These are phyloP conservation scores for Globisporangium parvum DNA, from an alignment of 352 stramenopile species.

Conservation along the genomic window DNA sequence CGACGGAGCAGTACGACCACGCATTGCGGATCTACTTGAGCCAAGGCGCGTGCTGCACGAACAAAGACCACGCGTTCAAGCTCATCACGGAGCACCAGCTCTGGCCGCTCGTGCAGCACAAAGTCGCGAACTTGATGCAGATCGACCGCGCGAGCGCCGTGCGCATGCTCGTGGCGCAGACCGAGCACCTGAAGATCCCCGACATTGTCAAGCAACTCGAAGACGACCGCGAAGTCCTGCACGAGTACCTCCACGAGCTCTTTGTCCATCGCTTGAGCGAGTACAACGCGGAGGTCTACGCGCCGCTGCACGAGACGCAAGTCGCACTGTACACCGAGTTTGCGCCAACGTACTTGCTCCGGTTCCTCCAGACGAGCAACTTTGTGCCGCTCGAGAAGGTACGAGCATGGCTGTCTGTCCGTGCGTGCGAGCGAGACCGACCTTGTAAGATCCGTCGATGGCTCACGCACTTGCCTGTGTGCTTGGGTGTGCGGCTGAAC, in stretches of 20 bases:
- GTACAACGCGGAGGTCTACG: slow-evolving; percentile 78
- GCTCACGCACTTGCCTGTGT: slow-evolving; percentile 1
- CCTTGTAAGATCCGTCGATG: too few relatives aligned
- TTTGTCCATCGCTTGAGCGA: slow-evolving; percentile 60
- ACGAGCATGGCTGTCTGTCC: neutral
- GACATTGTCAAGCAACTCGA: slow-evolving; percentile 77
- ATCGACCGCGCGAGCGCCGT: slow-evolving; percentile 67
- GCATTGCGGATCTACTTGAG: slow-evolving; percentile 81
- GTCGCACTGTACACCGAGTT: slow-evolving; percentile 74
- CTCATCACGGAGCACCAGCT: slow-evolving; percentile 80
- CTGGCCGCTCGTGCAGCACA: slow-evolving; percentile 72
- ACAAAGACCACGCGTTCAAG: slow-evolving; percentile 84
- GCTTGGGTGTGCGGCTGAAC: neutral
- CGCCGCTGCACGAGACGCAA: slow-evolving; percentile 65
- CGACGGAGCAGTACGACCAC: slow-evolving; percentile 77
- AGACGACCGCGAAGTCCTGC: slow-evolving; percentile 52
- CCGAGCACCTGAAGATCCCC: slow-evolving; percentile 69
- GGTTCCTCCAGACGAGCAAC: slow-evolving; percentile 76
- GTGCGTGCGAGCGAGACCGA: neutral
- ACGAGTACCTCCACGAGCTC: slow-evolving; percentile 75
- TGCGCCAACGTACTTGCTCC: slow-evolving; percentile 48
- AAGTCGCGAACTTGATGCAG: slow-evolving; percentile 70
- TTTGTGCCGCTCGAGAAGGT: slow-evolving; percentile 84
- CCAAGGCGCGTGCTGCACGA: slow-evolving; percentile 76
- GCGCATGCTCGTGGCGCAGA: slow-evolving; percentile 77